Base-by-base conservation (phyloP, 805 yeast genomes). In the Myxozyma sirexii region DNA sequence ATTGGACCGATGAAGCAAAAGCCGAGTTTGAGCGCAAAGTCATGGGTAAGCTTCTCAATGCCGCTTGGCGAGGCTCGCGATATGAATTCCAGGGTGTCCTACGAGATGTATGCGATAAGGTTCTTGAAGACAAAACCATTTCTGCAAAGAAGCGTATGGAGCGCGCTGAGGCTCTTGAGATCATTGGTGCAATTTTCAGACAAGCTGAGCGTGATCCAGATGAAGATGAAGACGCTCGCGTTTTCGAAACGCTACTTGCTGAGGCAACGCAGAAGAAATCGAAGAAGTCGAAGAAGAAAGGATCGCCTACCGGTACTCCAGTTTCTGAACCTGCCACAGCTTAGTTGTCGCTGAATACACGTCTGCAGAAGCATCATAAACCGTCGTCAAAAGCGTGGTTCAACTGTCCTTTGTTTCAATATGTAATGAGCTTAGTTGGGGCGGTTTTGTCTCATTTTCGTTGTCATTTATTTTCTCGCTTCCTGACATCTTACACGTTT, bases 1-100 rank as follows among this genome's bases (percentile, higher is more conserved):
- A 76, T 45, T 72, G 79, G 76, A 82, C 83, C 45, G 82, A 84
- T 5, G 87, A 82, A 56, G 81, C 82, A 68, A 82, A 83, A 63
- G 90, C 85, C 1, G 94, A 90, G 70, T 82, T 88, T 75, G 97
- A 93, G 70, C 82, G 90, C 52, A 76, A 83, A 57, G 81, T 93
- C 63, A 85, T 90, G 56, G 98, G 99, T 24, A 94, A 93, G 72
- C 82, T 94, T 23, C 79, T 94, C 52, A 93, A 94, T 6, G 91
- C 97, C 1, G 96, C 96, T 19, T 94, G 99, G 99, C 88, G 89
- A 23, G 89, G 96, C 41, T 90, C 97, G 21, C 85, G 88, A 67
- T 86, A 84, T 74, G 99, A 94, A 76, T 85, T 92, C 55, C 86
- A 86, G 60, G 80, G 87, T 29, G 85, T 88, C n/a, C 71, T 88